A percentile compares a stretch with the other conserved stretches of the same genome.
These are phyloP conservation scores for Boletellus sp. DNA, from an alignment of 768 basidiomycete genomes.

Conservation along the genomic window DNA sequence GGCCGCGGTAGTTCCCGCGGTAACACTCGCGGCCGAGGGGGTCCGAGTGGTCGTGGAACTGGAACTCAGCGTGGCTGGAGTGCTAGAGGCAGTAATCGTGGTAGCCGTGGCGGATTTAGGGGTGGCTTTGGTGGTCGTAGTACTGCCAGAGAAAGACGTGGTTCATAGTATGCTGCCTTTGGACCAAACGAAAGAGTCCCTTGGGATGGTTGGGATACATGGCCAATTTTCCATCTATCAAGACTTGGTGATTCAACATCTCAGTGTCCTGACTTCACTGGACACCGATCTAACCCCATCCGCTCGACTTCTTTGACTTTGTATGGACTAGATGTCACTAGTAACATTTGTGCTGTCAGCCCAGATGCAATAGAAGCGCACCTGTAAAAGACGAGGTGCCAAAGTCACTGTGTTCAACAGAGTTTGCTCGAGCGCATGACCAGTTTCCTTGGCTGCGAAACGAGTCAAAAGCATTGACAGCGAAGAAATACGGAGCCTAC, in stretches of 20 bases:
- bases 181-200: background rate
- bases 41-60: slow-evolving; percentile 29
- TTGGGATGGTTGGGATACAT: background rate
- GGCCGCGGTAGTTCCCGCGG: slow-evolving; percentile 38
- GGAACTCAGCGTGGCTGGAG: slow-evolving; percentile 37
- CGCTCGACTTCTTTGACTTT: slow-evolving; percentile 50
- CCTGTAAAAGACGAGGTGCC: slow-evolving; percentile 51
- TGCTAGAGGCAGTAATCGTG: slow-evolving; percentile 36
- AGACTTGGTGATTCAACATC: slow-evolving; percentile 31
- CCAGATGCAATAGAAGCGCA: slow-evolving; percentile 19
- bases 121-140: slow-evolving; percentile 45
- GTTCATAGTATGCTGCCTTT: slow-evolving; percentile 35
- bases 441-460: slow-evolving; percentile 19
- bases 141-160: slow-evolving; percentile 47
- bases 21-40: slow-evolving; percentile 25
- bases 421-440: slow-evolving; percentile 22
- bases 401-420: slow-evolving; percentile 38
- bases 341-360: background rate
- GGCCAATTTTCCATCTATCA: no score
- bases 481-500: slow-evolving; percentile 7
- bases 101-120: slow-evolving; percentile 42
- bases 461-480: slow-evolving; percentile 1
- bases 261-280: slow-evolving; percentile 49
- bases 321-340: slow-evolving; percentile 37
- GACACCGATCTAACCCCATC: slow-evolving; percentile 43